Evolutionary conservation across 805 yeast genomes (phyloP), one percentile per base, ranked within the genome.

Genomic region (Ogataea glucozyma): DNA sequence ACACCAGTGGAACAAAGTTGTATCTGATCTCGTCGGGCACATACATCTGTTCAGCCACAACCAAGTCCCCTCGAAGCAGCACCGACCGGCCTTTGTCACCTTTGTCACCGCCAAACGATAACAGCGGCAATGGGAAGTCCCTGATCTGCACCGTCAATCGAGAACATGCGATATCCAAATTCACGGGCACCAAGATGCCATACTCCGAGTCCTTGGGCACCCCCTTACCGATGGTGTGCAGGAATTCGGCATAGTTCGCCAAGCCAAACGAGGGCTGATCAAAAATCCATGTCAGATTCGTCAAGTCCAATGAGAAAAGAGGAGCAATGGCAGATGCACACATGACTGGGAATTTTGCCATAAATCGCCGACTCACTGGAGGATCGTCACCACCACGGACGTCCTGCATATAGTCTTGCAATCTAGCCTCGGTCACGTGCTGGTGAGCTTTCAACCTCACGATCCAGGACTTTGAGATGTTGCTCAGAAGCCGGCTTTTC

Each of bases 31-130:
- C 67, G 14, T 62, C 63, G 1, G 81, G 81, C 3, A 78, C 80
- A 58, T 72, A 79, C 62, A 79, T 66, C 47, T 73, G 76, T 48
- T 83, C 89, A 37, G 80, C 80, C 43, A 83, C 66, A 1, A 78
- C 78, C 22, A 81, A 31, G 53, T 81, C 81, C 21, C 79, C 79
- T 3, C 52, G 43, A 11, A 75, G 59, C 9, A 47, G 44, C 7
- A 63, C 62, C 12, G 71, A 56, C 19, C 60, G 56, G 0, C 69
- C 64, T 1, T 21, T 19, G 34, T 61, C 66, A 11, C 70, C 64
- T 0, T 88, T 88, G 18, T 47, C 56, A 16, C 65, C 67, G 20
- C 65, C 65, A 49, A 83, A 77, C 3, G 77, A 72, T 2, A 81
- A 50, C 5, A 82, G 52, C 0, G 89, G 86, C 2, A 79, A 51